Conservation (phyloP, 106 monocot genomes). For the Allium cepa region DNA sequence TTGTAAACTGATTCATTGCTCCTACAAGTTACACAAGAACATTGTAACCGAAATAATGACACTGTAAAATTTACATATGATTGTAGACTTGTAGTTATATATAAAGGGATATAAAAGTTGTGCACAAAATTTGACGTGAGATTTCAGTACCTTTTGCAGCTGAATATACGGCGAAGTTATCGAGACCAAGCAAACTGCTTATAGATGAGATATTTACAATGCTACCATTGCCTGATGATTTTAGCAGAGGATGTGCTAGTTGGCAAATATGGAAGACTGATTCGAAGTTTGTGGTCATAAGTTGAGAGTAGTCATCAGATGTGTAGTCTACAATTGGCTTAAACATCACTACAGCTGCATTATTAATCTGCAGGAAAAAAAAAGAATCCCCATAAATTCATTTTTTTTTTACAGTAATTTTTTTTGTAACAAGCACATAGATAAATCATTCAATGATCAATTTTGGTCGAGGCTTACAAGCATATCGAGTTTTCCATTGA, state of each 20-base stretch:
- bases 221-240: background rate
- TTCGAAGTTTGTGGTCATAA: constrained; percentile 4
- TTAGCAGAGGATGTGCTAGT: background rate
- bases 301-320: background rate
- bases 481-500: too few relatives aligned
- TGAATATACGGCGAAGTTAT: background rate
- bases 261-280: constrained; percentile 2
- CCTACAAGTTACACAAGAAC: constrained; percentile 5
- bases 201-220: constrained; percentile 5
- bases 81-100: background rate
- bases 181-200: background rate
- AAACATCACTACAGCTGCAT: background rate
- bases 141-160: background rate
- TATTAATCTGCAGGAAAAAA: background rate
- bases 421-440: background rate
- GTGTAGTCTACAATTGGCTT: background rate
- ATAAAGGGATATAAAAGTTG: background rate
- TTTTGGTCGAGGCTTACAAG: background rate
- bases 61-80: background rate
- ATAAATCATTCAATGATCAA: background rate
- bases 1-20: constrained; percentile 51
- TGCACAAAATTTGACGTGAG: too few relatives aligned
- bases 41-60: too few relatives aligned
- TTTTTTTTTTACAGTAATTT: background rate
- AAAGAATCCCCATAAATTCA: background rate